Conservation (phyloP, 2,329 filamentous ascomycete genomes). For the Aspergillus ochraceoroseus region DNA sequence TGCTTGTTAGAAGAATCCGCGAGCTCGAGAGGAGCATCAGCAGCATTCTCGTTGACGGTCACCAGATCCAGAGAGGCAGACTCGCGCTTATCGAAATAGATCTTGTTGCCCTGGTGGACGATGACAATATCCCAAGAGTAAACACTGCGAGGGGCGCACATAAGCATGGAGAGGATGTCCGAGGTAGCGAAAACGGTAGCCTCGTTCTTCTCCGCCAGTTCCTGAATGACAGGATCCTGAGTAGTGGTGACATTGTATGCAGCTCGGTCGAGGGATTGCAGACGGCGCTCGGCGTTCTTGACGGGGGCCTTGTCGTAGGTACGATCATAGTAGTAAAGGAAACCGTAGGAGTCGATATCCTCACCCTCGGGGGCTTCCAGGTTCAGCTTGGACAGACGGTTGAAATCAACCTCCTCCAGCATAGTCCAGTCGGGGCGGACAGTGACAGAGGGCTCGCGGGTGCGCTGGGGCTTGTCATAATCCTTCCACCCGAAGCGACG, state of each 20-base stretch:
- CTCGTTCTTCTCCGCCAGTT: conserved; percentile 91
- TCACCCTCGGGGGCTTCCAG: conserved; percentile 91
- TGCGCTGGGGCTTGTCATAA: conserved; percentile 94
- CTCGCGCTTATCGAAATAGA: conserved; percentile 98
- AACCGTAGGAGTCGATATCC: conserved; percentile 91
- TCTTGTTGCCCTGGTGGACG: conserved; percentile 85
- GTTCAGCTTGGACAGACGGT: conserved; percentile 89
- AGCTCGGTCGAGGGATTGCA: conserved; percentile 84
- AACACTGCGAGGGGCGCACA: conserved; percentile 94
- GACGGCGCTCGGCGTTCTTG: conserved; percentile 80
- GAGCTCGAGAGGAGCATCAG: conserved; percentile 85
- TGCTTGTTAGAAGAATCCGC: conserved; percentile 69
- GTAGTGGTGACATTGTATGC: conserved; percentile 98
- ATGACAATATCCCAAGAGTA: conserved; percentile 99
- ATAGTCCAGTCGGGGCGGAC: conserved; percentile 94
- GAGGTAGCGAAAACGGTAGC: conserved; percentile 96
- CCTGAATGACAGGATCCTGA: conserved; percentile 92
- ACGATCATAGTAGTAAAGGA: conserved; percentile 97
- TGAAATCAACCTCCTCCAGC: conserved; percentile 98
- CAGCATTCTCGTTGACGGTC: conserved; percentile 97
- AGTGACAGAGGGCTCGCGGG: conserved; percentile 91
- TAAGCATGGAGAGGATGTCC: conserved; percentile 96
- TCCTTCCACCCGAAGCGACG: conserved; percentile 98
- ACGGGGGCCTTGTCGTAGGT: conserved; percentile 89
- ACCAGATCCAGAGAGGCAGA: conserved; percentile 94